Percentiles rank a stretch among this genome's conserved stretches.
These are phyloP conservation scores for Backusella liffmaniae DNA, from an alignment of 192 early-diverging fungal genomes.

Conservation along the genomic window DNA sequence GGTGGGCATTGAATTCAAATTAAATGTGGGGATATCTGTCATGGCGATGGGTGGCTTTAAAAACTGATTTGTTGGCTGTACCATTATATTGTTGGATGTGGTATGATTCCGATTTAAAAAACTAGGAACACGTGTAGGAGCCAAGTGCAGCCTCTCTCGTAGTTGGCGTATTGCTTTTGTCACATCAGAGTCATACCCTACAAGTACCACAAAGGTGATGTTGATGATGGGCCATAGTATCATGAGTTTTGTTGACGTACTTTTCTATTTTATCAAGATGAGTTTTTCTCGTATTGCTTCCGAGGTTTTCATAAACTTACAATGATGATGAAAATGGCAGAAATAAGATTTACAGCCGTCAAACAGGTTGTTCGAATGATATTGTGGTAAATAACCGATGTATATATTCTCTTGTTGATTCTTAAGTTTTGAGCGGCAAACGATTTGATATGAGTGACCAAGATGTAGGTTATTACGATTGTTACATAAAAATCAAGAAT, in stretches of 20 bases:
- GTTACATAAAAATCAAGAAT: neutral
- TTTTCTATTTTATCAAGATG: neutral
- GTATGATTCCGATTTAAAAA: neutral
- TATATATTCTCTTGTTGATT: neutral
- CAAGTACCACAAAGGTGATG: neutral
- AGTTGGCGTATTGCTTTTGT: neutral
- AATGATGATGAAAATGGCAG: neutral
- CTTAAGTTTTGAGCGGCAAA: neutral
- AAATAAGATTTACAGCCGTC: neutral
- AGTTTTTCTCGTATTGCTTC: no score
- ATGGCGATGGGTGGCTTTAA: neutral
- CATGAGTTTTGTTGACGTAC: neutral
- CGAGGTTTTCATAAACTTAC: neutral
- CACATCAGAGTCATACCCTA: neutral
- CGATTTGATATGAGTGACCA: neutral
- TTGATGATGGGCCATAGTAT: neutral
- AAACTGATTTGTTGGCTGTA: neutral
- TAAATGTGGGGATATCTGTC: neutral
- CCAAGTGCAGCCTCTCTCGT: neutral
- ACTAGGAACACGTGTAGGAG: neutral
- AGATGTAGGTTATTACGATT: neutral
- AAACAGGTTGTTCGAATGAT: neutral
- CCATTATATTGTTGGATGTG: neutral
- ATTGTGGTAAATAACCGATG: neutral
- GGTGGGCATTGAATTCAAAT: neutral